A percentile compares a stretch with the other conserved stretches of the same genome.
phyloP scores from a whole-genome alignment of 1,284 basidiomycete species.

The Papiliotrema terrestris region DNA sequence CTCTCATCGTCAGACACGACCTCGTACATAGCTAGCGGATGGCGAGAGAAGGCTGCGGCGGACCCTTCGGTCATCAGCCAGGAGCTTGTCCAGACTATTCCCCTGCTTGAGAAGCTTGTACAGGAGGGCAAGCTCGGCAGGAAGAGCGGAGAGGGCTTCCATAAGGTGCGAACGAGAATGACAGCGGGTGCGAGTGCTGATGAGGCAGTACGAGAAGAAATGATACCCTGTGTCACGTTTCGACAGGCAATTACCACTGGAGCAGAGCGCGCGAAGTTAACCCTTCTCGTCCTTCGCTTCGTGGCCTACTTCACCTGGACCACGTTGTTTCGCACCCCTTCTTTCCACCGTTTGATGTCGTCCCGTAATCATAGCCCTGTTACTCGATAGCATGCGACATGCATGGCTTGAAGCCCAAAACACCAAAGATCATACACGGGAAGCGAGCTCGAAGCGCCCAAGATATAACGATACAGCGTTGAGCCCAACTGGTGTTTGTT shows the following conservation, averaged over 20 bases:
- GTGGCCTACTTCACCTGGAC: no score
- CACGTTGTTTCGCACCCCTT: no score
- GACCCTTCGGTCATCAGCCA: conserved; percentile 48
- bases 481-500: not conserved
- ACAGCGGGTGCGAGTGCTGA: no score
- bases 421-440: no score
- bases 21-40: conserved; percentile 55
- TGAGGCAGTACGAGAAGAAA: not conserved
- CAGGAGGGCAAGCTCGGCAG: conserved; percentile 55
- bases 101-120: conserved; percentile 53
- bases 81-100: conserved; percentile 52
- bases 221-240: not conserved
- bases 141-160: conserved; percentile 53
- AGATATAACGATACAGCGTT: not conserved
- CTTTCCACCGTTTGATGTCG: no score
- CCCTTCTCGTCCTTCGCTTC: no score
- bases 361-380: no score
- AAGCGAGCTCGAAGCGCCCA: no score
- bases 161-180: no score
- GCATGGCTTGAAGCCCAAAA: no score
- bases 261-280: no score
- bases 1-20: conserved; percentile 49
- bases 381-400: no score
- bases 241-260: not conserved
- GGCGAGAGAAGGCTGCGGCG: conserved; percentile 51